Base-by-base conservation (phyloP, 164 flowering plant genomes). In the Kingdonia uniflora region DNA sequence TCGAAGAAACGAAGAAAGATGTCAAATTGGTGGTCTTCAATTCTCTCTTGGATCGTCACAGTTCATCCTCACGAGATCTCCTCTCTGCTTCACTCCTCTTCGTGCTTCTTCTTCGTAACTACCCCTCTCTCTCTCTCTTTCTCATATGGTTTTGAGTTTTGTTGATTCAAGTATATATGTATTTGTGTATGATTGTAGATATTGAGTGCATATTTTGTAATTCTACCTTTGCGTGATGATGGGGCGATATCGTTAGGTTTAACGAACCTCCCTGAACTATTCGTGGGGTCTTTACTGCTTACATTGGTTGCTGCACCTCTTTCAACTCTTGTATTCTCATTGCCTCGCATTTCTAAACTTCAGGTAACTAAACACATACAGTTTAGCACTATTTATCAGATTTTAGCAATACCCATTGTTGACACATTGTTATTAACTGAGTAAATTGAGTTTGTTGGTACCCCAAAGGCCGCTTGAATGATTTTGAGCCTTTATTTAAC, bases 221-320 rank as follows among this genome's bases (percentile, higher is more conserved):
- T 92, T 42, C 80, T 92, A 42, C 99, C 99, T 2, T 73, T 92
- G 56, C 84, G 99, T 7, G 99, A 92, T 51, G 99, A 92, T 62
- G 97, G 97, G 5, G 99, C 99, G 1, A 84, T 92, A 44, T 88
- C 99, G 0, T 60, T 92, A 42, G 99, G 99, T 22, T 60, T 92
- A 20, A 78, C 75, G 15, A 82, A 81, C 37, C 78, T 92, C 14
- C 99, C 99, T 0, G 79, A 72, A 5, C 79, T 92, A 6, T 88
- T 92, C 55, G 59, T 88, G 55, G 99, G 95, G 41, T 92, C 99
- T 0, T 65, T 92, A 57, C 49, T 65, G 12, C 89, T 92, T 41
- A 92, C 99, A 19, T 63, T 86, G 71, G 60, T 88, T 55, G 91
- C 95, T 60, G 95, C 94, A 0, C 99, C 99, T 40, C 54, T 92